Percentiles rank a stretch among this genome's conserved stretches.
Conservation (phyloP, 2,329 filamentous ascomycete species). For the Tolypocladium cylindrosporum region DNA sequence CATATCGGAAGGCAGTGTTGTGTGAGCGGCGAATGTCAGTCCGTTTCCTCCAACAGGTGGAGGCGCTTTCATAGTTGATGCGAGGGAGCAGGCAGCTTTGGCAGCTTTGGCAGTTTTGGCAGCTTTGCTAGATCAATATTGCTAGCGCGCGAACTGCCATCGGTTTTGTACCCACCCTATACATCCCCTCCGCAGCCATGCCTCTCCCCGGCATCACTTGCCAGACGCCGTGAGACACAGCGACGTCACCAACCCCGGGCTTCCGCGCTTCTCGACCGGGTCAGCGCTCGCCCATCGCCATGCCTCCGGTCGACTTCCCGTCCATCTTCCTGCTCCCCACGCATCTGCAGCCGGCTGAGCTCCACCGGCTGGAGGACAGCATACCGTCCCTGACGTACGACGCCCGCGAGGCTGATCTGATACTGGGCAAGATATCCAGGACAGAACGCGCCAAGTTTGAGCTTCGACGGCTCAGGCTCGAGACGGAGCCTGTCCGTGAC, state of each 20-base stretch:
- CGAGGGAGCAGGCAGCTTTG: too few relatives aligned
- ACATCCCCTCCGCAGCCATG: background rate
- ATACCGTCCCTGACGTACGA: conserved; percentile 62
- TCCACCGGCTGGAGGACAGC: conserved; percentile 53
- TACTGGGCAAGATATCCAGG: conserved; percentile 64
- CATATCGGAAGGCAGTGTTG: too few relatives aligned
- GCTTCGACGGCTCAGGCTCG: conserved; percentile 56
- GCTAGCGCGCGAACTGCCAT: too few relatives aligned
- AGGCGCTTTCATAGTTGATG: too few relatives aligned
- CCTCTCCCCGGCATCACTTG: background rate
- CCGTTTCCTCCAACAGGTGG: too few relatives aligned
- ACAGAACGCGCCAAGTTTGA: conserved; percentile 68
- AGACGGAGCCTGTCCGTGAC: conserved; percentile 33
- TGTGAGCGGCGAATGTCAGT: too few relatives aligned
- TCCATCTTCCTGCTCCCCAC: conserved; percentile 64
- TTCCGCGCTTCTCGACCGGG: background rate
- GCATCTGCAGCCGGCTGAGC: conserved; percentile 53
- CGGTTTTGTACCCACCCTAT: background rate
- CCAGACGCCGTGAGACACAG: background rate
- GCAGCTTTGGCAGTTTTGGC: too few relatives aligned
- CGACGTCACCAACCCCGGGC: background rate
- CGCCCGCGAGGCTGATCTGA: conserved; percentile 58
- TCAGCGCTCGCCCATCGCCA: conserved; percentile 4
- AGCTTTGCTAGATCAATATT: too few relatives aligned
- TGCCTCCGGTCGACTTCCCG: conserved; percentile 32